Base-by-base conservation (phyloP, 495 filamentous ascomycete species). In the Antarctomyces pellizariae region DNA sequence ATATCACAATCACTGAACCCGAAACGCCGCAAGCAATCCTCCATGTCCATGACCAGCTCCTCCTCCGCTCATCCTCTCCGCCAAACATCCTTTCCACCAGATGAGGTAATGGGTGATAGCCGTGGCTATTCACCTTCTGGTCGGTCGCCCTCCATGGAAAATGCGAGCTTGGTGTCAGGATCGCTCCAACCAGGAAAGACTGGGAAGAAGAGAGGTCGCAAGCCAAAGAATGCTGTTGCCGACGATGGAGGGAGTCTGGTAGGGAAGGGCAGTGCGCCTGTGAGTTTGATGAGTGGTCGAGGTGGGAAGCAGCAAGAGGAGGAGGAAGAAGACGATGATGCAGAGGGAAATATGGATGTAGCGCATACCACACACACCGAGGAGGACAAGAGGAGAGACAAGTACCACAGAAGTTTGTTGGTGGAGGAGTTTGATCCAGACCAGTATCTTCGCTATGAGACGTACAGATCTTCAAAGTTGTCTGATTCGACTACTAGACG, bases 71-170 rank as follows among this genome's bases (percentile, higher is more conserved):
- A 89, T 44, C 76, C 75, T 6, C 71, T 92, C 11, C 75, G 82
- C 16, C 79, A 90, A 41, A 86, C 82, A 25, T 84, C 82, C 0
- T 91, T 89, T 47, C 74, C 79, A 0, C 75, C 65, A 3, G 46
- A 42, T 14, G n/a, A n/a, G n/a, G n/a, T n/a, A n/a, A n/a, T n/a
- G n/a, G n/a, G n/a, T n/a, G n/a, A n/a, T n/a, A 42, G 59, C 17
- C 47, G 56, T 24, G 43, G 37, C 3, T 57, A 45, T 39, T 54
- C 56, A 19, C n/a, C n/a, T n/a, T n/a, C n/a, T n/a, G n/a, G n/a
- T n/a, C 64, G 73, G 32, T 73, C 69, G 5, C 75, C 76, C 2
- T 71, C 63, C 13, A 59, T 66, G 23, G 62, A 65, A 9, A 60
- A 65, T 31, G 60, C 67, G 32, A 69, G 67, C n/a, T 56, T 64